A percentile compares a stretch with the other conserved stretches of the same genome.
These are phyloP conservation scores for Calonectria leucothoes DNA, from an alignment of 2,329 filamentous ascomycete species.

Conservation along the genomic window DNA sequence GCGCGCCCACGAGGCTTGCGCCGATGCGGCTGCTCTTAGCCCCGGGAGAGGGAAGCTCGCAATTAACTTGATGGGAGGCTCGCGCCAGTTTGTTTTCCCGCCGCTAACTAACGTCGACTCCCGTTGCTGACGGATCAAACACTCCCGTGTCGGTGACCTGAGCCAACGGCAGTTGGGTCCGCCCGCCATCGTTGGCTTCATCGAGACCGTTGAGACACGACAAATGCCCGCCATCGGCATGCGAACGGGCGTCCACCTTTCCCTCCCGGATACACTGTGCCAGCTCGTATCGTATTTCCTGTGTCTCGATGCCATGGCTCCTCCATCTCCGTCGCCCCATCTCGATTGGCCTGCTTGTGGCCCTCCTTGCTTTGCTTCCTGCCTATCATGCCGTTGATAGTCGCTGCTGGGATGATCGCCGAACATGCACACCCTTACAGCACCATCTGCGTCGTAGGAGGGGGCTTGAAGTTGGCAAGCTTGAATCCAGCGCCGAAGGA, in stretches of 20 bases:
- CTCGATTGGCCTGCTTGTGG: neutral
- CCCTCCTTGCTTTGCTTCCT: neutral
- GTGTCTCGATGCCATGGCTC: neutral
- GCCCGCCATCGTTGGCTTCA: neutral
- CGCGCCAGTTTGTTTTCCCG: neutral
- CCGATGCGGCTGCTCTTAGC: neutral
- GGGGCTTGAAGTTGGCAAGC: neutral
- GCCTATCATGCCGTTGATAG: neutral
- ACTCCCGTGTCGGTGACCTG: neutral
- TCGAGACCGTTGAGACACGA: neutral
- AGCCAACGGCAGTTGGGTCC: neutral
- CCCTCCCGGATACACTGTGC: neutral
- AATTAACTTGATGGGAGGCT: neutral
- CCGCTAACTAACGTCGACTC: conserved; percentile 18
- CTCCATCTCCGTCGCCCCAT: neutral
- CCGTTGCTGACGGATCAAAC: neutral
- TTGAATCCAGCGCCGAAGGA: neutral
- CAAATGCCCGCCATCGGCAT: neutral
- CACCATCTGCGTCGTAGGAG: neutral
- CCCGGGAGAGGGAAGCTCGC: neutral
- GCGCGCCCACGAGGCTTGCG: neutral
- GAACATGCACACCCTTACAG: neutral
- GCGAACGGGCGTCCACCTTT: neutral
- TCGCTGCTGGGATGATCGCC: neutral
- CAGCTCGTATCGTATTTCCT: neutral